Conservation (phyloP, 306 rosid genomes). For the Lablab purpureus region DNA sequence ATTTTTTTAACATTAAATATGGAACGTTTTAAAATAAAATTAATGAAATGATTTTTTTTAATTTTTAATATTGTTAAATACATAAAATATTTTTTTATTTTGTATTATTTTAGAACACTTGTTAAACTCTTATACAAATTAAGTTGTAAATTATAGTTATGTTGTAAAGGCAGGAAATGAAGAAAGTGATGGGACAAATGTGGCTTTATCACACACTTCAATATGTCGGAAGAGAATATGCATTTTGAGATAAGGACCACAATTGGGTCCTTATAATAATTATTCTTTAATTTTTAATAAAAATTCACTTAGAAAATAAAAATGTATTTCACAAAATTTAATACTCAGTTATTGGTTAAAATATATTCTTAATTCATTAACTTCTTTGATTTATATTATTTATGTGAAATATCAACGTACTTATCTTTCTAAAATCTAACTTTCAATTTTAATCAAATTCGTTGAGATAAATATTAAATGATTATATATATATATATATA, state of each 20-base stretch:
- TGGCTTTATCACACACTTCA: slow-evolving; percentile 53
- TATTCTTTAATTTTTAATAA: background rate
- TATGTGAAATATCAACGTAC: too few species aligned
- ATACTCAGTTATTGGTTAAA: too few species aligned
- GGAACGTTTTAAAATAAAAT: background rate
- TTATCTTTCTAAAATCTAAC: too few species aligned
- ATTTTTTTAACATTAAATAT: too few species aligned
- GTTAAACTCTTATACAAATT: background rate
- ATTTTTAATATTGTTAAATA: background rate
- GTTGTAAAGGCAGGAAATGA: slow-evolving; percentile 21
- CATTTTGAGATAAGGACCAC: background rate
- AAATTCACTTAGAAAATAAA: background rate
- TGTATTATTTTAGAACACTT: background rate
- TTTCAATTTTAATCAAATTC: too few species aligned
- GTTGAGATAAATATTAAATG: too few species aligned
- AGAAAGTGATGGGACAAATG: slow-evolving; percentile 43
- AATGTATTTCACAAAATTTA: too few species aligned
- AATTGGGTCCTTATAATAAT: background rate
- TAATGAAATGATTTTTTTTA: background rate
- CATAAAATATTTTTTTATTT: background rate
- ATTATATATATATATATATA: too few species aligned
- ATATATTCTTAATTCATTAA: too few species aligned
- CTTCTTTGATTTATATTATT: too few species aligned
- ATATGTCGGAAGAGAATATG: slow-evolving; percentile 54
- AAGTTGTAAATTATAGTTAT: background rate